These are phyloP conservation scores for Thozetella sp. DNA, from an alignment of 495 filamentous ascomycete species.

Conservation along the genomic window DNA sequence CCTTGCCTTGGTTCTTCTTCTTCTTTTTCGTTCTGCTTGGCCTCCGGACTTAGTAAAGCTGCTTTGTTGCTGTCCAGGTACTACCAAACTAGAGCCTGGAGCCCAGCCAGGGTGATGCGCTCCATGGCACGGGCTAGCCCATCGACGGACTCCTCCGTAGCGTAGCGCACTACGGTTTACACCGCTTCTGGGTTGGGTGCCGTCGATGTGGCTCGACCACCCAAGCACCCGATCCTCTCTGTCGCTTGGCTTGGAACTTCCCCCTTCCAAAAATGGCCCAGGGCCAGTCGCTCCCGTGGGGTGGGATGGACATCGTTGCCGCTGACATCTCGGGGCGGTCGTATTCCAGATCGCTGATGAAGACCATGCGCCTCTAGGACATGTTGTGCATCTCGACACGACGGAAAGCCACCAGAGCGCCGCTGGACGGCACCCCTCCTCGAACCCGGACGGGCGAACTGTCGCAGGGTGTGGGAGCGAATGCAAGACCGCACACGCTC, in stretches of 20 bases:
- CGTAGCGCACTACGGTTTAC: neutral
- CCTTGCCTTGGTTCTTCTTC: neutral
- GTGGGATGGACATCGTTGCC: neutral
- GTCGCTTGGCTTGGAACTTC: neutral
- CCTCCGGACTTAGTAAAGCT: no score
- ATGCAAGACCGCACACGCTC: no score
- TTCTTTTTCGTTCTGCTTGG: neutral
- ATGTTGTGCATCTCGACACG: neutral
- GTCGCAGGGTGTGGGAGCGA: no score
- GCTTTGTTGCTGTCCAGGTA: no score
- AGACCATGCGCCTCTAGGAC: neutral
- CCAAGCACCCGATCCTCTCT: neutral
- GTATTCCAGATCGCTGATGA: neutral
- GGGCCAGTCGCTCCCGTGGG: no score
- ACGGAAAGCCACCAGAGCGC: neutral
- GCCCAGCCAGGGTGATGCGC: no score
- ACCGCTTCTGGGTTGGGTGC: neutral
- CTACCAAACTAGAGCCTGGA: no score
- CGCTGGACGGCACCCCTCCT: neutral
- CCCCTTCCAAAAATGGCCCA: no score
- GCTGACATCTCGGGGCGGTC: neutral
- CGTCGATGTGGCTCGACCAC: no score
- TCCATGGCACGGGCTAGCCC: no score
- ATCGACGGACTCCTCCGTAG: neutral
- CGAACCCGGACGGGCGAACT: no score